phyloP scores from a whole-genome alignment of 257 asterid genomes.

The Pogostemon cablin region DNA sequence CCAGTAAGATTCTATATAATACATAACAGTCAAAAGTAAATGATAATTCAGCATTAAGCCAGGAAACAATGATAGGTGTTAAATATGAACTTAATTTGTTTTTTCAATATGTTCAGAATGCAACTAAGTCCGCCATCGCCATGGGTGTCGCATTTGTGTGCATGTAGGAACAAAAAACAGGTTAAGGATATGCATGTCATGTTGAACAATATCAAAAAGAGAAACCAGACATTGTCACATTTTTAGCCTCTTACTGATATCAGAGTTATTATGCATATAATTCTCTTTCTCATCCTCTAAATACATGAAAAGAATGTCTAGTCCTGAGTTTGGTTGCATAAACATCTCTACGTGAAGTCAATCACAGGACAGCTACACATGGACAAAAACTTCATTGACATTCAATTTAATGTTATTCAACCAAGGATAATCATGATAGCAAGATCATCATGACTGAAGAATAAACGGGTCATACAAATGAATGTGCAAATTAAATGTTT shows the following conservation, averaged over 20 bases:
- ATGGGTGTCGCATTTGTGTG: neutral
- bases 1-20: neutral
- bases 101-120: neutral
- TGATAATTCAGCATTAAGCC: neutral
- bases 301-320: neutral
- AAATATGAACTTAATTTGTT: neutral
- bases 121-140: neutral
- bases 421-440: slow-evolving; percentile 5
- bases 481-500: slow-evolving; percentile 6
- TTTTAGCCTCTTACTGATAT: neutral
- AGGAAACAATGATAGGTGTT: neutral
- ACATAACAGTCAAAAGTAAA: neutral
- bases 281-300: neutral
- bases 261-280: neutral
- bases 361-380: neutral
- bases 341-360: neutral
- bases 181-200: neutral
- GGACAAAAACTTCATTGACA: neutral
- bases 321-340: neutral
- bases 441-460: neutral
- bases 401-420: neutral
- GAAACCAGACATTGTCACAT: neutral
- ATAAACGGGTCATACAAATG: slow-evolving; percentile 22
- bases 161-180: neutral
- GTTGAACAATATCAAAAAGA: neutral